Percentiles rank a stretch among this genome's conserved stretches.
Conservation (phyloP, 2,329 filamentous ascomycete genomes). For the Curvularia spicifera region DNA sequence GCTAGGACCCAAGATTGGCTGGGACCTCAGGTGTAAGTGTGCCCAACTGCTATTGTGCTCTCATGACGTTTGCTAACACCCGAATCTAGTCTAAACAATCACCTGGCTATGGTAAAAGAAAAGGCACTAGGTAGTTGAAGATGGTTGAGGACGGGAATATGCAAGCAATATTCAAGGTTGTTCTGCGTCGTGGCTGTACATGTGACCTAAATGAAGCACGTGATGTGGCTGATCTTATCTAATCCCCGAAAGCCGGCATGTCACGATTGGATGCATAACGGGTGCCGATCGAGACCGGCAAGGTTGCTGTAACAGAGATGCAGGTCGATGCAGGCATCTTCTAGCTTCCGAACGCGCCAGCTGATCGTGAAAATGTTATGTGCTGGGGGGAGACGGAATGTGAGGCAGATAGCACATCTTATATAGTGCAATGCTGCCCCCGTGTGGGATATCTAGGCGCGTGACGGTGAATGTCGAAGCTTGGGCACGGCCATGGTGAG, state of each 20-base stretch:
- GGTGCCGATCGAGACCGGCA: slow-evolving; percentile 5
- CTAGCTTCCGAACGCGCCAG: slow-evolving; percentile 7
- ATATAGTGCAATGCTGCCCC: not conserved
- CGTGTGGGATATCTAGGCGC: not conserved
- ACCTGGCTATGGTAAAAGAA: not conserved
- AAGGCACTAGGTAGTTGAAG: not conserved
- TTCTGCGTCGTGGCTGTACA: not conserved
- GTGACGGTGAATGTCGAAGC: not conserved
- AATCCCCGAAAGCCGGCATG: not conserved
- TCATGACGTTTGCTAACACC: slow-evolving; percentile 24
- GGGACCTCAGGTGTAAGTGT: slow-evolving; percentile 64
- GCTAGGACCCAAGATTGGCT: slow-evolving; percentile 85
- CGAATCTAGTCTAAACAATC: slow-evolving; percentile 31
- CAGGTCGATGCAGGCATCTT: slow-evolving; percentile 11
- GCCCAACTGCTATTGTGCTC: not conserved
- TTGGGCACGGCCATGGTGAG: not conserved
- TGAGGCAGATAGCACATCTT: no score
- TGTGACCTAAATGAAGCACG: no score
- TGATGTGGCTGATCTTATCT: not conserved
- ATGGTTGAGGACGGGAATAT: not conserved
- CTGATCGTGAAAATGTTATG: not conserved
- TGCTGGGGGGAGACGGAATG: not conserved
- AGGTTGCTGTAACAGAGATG: slow-evolving; percentile 10
- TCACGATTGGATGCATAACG: slow-evolving; percentile 19
- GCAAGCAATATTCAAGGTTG: not conserved